Base-by-base conservation (phyloP, 2,329 filamentous ascomycete species). In the Coniella lustricola region DNA sequence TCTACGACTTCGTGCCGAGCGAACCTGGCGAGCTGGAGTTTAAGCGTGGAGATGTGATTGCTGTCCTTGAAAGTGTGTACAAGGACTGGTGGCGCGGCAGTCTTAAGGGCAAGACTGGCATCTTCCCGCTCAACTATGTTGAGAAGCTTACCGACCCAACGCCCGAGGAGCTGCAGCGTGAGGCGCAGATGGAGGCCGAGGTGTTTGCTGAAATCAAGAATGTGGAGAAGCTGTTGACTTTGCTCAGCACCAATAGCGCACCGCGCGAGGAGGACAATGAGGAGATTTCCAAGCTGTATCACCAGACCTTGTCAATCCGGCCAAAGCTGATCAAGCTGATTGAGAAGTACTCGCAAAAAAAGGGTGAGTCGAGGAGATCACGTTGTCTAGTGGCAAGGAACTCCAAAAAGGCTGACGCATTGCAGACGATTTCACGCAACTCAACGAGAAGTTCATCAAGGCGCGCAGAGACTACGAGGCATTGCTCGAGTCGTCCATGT, bases 71-170 rank as follows among this genome's bases (percentile, higher is more conserved):
- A 67, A 96, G 90, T 1, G 93, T 97, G 2, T 98, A 94, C 72
- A 98, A 97, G 68, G 93, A 98, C 67, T 98, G 93, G 93, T 98
- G 93, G 93, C 91, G 95, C 59, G 93, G 93, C 1, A 95, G 90
- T 36, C 72, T 98, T 51, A 83, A 90, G 62, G 93, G 93, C 17
- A 89, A 96, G 67, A 96, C 90, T 7, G 93, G 93, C 58, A 98
- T 98, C 56, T 98, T 98, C 67, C 93, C 93, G 7, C 77, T 98
- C 56, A 98, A 98, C 70, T 98, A 98, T 62, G 93, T 98, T 14
- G 93, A 98, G 71, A 98, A 98, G 68, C 74, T 98, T 55, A 83
- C 90, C 48, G 93, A 98, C 62, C 93, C 93, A 4, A 97, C 93
- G 0, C 84, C 84, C 16, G 91, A 97, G 57, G 93, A 98, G 73